Base-by-base conservation (phyloP, 2,329 filamentous ascomycete genomes). In the Microdochium bolleyi region DNA sequence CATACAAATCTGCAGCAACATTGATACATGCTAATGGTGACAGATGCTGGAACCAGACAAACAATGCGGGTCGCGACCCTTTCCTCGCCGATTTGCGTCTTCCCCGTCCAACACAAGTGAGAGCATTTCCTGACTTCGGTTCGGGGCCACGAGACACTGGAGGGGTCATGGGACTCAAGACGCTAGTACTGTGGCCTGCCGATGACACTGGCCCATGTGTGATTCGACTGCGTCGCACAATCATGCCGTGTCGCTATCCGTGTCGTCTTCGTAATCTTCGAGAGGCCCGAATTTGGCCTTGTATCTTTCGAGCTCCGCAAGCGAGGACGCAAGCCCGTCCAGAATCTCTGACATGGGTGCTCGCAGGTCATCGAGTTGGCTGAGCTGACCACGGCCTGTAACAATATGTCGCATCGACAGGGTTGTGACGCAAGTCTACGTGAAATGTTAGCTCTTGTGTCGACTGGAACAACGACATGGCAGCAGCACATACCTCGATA, bases 371-470 rank as follows among this genome's bases (percentile, higher is more conserved):
- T 87, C 78, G 24, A 95, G 79, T 57, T 78, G 75, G 48, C 76
- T 72, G 49, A 89, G 77, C 1, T 69, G 68, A 41, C 76, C 80
- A 61, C 86, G 82, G 13, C 90, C 89, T 32, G 80, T 78, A 59
- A 89, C 82, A 68, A 95, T 80, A 68, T 95, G 87, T 49, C 92
- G 86, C 61, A 96, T 75, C 13, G 83, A 76, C 50, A 96, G 79
- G 0, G 89, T 90, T 30, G 87, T 88, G 60, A 92, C 80, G 64
- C 89, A 94, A 51, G 89, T 86, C 90, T 95, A 59, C 52, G 10
- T 16, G 48, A 22, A 8, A 19, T 49, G 48, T 55, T 53, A 55
- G 51, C 24, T 38, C 30, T n/a, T 16, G n/a, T 13, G 16, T 10
- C 24, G 37, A 25, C 13, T n/a, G n/a, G n/a, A n/a, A n/a, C n/a